These are phyloP conservation scores for Boletus huronensis DNA, from an alignment of 768 basidiomycete genomes.

Conservation along the genomic window DNA sequence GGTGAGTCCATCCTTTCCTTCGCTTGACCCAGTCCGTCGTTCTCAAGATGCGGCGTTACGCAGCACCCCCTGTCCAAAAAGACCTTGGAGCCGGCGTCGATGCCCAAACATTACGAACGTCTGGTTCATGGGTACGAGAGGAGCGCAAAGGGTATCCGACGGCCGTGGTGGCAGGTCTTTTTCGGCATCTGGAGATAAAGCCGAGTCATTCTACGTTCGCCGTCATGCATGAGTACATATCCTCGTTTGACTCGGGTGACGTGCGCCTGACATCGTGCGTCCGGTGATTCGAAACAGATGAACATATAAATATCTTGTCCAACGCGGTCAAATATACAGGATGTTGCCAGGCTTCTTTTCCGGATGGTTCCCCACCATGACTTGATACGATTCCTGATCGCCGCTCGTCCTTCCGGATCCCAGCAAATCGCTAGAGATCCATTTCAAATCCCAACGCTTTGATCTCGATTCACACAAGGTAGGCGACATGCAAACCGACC, in stretches of 20 bases:
- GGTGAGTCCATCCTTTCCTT: slow-evolving; percentile 35
- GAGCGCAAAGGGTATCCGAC: slow-evolving; percentile 68
- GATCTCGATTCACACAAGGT: neutral
- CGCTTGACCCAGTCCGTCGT: neutral
- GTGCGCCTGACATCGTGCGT: neutral
- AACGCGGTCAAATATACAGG: neutral
- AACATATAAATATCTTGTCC: slow-evolving; percentile 1
- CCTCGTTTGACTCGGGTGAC: neutral
- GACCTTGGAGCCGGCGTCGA: slow-evolving; percentile 64
- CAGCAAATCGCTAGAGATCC: neutral
- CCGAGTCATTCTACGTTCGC: neutral
- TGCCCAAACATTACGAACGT: slow-evolving; percentile 69
- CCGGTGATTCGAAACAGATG: slow-evolving; percentile 3
- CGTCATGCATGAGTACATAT: no score
- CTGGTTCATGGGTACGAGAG: slow-evolving; percentile 73
- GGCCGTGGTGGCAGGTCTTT: slow-evolving; percentile 85
- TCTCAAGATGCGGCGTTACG: slow-evolving; percentile 11
- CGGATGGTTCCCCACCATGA: neutral
- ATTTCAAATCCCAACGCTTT: neutral
- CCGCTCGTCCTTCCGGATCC: neutral
- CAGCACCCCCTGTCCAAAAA: slow-evolving; percentile 68
- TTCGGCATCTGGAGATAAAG: slow-evolving; percentile 59
- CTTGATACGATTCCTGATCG: neutral
- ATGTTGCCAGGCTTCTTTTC: neutral
- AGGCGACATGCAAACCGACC: no score